Conservation (phyloP, 352 stramenopile species). For the Phytophthora constricta region DNA sequence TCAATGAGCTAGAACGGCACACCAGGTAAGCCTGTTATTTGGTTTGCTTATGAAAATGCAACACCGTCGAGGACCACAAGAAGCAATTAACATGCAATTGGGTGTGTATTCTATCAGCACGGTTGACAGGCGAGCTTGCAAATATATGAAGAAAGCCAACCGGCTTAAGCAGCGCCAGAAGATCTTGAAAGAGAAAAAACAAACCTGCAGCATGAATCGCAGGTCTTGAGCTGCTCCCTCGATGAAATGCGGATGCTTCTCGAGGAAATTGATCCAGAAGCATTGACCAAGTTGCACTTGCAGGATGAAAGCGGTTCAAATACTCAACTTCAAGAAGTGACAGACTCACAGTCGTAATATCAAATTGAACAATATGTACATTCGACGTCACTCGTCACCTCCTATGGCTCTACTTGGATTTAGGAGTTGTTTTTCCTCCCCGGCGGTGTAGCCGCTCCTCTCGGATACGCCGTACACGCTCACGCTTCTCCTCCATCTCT, state of each 20-base stretch:
- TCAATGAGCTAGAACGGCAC: conserved; percentile 40
- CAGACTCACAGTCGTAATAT: neutral
- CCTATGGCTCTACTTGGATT: conserved; percentile 29
- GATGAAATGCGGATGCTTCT: conserved; percentile 53
- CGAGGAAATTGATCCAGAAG: conserved; percentile 41
- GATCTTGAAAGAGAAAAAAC: conserved; percentile 25
- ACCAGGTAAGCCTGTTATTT: conserved; percentile 30
- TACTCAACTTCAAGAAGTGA: neutral
- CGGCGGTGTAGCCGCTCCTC: conserved; percentile 51
- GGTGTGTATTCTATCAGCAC: conserved; percentile 10
- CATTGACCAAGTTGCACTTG: conserved; percentile 21
- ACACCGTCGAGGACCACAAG: too few species aligned
- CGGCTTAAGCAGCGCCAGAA: conserved; percentile 17
- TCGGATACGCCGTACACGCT: conserved; percentile 68
- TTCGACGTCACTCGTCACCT: conserved; percentile 19
- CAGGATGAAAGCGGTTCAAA: conserved; percentile 5
- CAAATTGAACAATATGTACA: conserved; percentile 24
- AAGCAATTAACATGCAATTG: neutral
- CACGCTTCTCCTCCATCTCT: conserved; percentile 74
- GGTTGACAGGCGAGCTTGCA: conserved; percentile 12
- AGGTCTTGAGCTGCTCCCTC: conserved; percentile 42
- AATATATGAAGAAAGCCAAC: conserved; percentile 12
- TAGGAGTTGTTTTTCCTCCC: conserved; percentile 28
- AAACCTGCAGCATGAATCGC: conserved; percentile 42
- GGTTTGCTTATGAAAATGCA: too few species aligned